phyloP scores from a whole-genome alignment of 1,284 basidiomycete species.

The Puccinia coronata region DNA sequence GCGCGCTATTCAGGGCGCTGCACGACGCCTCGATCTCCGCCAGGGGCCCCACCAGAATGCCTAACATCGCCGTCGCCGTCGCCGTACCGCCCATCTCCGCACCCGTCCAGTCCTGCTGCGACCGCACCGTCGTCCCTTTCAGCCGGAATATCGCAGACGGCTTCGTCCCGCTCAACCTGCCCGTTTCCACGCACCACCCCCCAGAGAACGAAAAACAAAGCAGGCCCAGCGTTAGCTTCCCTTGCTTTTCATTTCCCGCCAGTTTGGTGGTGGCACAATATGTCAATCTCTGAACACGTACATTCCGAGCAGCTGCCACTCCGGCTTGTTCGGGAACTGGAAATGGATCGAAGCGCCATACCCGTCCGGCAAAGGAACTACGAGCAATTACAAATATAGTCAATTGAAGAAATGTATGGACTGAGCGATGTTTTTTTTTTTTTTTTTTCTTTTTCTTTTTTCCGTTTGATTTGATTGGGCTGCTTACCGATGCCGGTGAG shows the following conservation, averaged over 20 bases:
- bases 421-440: too few relatives aligned
- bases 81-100: background rate
- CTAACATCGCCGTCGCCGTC: slow-evolving; percentile 68
- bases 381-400: background rate
- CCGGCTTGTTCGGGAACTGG: slow-evolving; percentile 72
- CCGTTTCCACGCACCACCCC: background rate
- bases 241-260: too few relatives aligned
- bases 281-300: slow-evolving; percentile 60
- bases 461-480: background rate
- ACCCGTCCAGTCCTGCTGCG: slow-evolving; percentile 32
- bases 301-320: slow-evolving; percentile 85
- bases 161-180: slow-evolving; percentile 83
- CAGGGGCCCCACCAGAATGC: slow-evolving; percentile 68
- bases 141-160: slow-evolving; percentile 88
- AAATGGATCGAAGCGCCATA: slow-evolving; percentile 87
- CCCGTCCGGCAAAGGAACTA: slow-evolving; percentile 81
- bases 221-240: background rate
- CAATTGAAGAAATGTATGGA: too few relatives aligned
- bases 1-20: slow-evolving; percentile 45
- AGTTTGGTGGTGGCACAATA: too few relatives aligned
- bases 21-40: slow-evolving; percentile 61
- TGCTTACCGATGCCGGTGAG: slow-evolving; percentile 73
- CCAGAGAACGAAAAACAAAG: too few relatives aligned
- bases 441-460: too few relatives aligned
- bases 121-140: slow-evolving; percentile 65